Conservation (phyloP, 139 green algal species). For the Bryopsis sp. region DNA sequence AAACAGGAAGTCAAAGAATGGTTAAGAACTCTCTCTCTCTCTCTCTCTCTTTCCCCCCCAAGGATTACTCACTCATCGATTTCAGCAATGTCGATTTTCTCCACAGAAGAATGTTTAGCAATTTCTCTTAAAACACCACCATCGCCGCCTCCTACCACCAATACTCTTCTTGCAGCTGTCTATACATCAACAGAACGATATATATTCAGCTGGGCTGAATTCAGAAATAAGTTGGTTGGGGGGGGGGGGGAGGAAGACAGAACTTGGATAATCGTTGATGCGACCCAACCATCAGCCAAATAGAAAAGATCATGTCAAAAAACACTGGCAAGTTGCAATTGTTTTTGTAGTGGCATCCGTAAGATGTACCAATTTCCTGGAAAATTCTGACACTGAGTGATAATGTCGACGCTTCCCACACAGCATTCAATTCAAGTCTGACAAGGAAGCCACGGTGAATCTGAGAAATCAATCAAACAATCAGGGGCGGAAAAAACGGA, state of each 20-base stretch:
- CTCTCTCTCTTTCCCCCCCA: not conserved
- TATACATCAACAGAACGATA: constrained; percentile 18
- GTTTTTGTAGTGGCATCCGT: no score
- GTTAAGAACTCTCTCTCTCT: not conserved
- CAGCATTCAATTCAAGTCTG: not conserved
- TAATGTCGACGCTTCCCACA: not conserved
- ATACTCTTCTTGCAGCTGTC: constrained; percentile 49
- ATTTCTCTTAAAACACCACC: constrained; percentile 94
- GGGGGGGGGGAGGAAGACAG: not conserved
- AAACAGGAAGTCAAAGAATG: not conserved
- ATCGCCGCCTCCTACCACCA: constrained; percentile 96
- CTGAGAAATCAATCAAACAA: not conserved
- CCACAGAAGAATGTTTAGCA: constrained; percentile 38
- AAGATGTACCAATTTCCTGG: no score
- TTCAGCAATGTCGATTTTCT: constrained; percentile 92
- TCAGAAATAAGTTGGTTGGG: not conserved
- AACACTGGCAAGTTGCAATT: not conserved
- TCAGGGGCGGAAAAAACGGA: not conserved
- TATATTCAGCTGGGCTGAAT: not conserved
- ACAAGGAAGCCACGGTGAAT: not conserved
- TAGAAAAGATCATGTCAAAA: not conserved
- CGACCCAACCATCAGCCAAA: not conserved
- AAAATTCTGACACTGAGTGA: no score
- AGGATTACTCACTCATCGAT: constrained; percentile 64
- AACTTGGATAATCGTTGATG: not conserved